Percentiles rank a stretch among this genome's conserved stretches.
Evolutionary conservation across 1,284 basidiomycete genomes (phyloP).

Genomic region (Takashimella tepidaria): DNA sequence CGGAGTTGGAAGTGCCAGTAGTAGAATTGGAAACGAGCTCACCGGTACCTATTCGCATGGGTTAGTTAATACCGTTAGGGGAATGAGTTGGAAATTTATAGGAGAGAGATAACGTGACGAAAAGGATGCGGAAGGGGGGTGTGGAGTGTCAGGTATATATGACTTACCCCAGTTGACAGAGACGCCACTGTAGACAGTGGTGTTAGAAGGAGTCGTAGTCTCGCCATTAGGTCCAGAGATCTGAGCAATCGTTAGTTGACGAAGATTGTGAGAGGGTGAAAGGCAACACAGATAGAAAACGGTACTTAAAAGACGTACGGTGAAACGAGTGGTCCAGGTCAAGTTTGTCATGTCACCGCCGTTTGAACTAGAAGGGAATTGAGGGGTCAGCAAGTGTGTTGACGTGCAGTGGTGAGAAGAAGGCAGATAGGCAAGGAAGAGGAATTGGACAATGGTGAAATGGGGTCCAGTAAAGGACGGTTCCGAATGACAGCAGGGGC

Average conservation of each 20-base stretch:
- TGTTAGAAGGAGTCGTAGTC: slow-evolving; percentile 34
- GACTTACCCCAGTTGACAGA: slow-evolving; percentile 37
- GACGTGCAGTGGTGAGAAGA: neutral
- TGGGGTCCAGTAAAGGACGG: too few relatives aligned
- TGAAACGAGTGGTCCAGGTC: slow-evolving; percentile 45
- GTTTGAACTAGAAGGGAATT: slow-evolving; percentile 17
- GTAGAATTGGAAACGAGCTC: neutral
- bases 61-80: too few relatives aligned
- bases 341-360: slow-evolving; percentile 25
- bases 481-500: too few relatives aligned
- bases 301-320: too few relatives aligned
- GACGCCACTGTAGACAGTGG: slow-evolving; percentile 27
- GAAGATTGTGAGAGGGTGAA: too few relatives aligned
- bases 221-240: slow-evolving; percentile 40
- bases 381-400: neutral
- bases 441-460: too few relatives aligned
- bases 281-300: too few relatives aligned
- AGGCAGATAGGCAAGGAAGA: neutral
- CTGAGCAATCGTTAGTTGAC: too few relatives aligned
- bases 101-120: too few relatives aligned
- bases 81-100: too few relatives aligned
- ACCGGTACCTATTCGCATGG: neutral
- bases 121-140: neutral
- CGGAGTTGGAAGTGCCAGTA: neutral
- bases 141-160: neutral